Evolutionary conservation across 2,329 filamentous ascomycete species (phyloP), one percentile per base, ranked within the genome.

Genomic region (Diplodia sapinea): DNA sequence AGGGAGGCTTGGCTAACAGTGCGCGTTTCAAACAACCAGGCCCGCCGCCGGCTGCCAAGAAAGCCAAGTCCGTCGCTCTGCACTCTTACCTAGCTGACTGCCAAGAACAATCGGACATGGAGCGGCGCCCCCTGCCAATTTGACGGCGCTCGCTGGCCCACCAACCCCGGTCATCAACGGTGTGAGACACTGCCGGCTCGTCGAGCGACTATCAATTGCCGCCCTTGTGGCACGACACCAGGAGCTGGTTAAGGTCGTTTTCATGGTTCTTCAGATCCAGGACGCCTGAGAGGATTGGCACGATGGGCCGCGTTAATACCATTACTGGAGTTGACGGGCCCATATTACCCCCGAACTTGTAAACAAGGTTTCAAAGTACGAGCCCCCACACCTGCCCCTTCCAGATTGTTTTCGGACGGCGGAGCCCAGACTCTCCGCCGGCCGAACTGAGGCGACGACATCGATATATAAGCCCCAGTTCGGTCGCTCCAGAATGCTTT

Each of bases 211-310:
- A 17, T 59, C 33, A 57, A 11, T 49, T 17, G 36, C 43, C 43
- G 43, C 59, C n/a, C 59, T 13, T 6, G 43, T 63, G 13, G 43
- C 9, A 29, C 36, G 29, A 51, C 49, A 15, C 29, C 15, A 11
- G 61, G 61, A 17, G n/a, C 47, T 36, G n/a, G 49, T 52, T 64
- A 64, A 54, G 61, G 61, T 52, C 52, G 61, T 52, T 52, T 64
- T 52, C 47, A 64, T 33, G 61, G 47, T 64, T 64, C 47, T 52
- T 31, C 23, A n/a, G 29, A 40, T 33, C 56, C 7, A 49, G n/a
- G 40, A 15, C 20, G 15, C 47, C 20, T 12, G 31, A 50, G 23
- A 33, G 17, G 29, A 52, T 64, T 52, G 33, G 61, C 61, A 52
- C 17, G 20, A n/a, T 40, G 23, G 61, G 47, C 61, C 23, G 43